Conservation (phyloP, 116 monocot genomes). For the Papilionanthe hybrid region DNA sequence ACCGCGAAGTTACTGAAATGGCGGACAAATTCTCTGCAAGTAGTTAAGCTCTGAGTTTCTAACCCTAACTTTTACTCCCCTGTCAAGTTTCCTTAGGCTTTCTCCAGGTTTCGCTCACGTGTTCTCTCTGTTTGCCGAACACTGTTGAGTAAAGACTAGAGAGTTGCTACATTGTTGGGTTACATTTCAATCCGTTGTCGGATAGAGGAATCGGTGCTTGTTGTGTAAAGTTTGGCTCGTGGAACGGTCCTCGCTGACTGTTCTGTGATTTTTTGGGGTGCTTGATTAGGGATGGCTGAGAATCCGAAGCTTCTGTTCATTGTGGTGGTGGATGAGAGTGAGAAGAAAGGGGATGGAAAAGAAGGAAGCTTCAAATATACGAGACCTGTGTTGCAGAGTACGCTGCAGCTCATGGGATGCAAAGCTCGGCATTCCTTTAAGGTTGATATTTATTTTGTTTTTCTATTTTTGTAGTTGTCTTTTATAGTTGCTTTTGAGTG, state of each 20-base stretch:
- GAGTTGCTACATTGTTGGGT: conserved; percentile 4
- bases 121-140: not conserved
- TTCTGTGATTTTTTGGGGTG: not conserved
- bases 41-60: not conserved
- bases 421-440: conserved; percentile 83
- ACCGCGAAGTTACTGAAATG: not conserved
- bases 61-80: not conserved
- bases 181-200: not conserved
- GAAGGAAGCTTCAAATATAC: conserved; percentile 48
- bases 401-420: conserved; percentile 83
- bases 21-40: not conserved
- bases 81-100: not conserved
- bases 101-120: not conserved
- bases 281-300: conserved; percentile 30
- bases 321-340: conserved; percentile 57
- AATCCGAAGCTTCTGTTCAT: conserved; percentile 64
- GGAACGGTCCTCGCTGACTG: not conserved
- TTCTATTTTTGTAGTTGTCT: not conserved
- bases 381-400: conserved; percentile 61
- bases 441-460: conserved; percentile 20
- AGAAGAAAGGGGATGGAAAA: not conserved
- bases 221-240: not conserved
- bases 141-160: not conserved
- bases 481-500: not conserved
- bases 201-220: not conserved